These are phyloP conservation scores for Neurospora sp. DNA, from an alignment of 2,329 filamentous ascomycete species.

Conservation along the genomic window DNA sequence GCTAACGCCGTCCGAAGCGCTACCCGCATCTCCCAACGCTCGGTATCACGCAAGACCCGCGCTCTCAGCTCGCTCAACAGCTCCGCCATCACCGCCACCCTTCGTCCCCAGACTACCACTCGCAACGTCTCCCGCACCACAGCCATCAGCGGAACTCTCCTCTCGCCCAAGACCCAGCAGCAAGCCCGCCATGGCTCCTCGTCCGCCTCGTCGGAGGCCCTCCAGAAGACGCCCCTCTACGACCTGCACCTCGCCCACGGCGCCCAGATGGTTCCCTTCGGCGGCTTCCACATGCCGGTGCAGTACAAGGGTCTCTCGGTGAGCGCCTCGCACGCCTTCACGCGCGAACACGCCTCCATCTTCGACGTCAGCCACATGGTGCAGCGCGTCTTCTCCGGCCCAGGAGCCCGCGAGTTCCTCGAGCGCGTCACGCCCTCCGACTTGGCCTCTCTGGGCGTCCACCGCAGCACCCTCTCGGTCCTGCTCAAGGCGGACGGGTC, in stretches of 20 bases:
- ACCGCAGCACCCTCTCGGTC: constrained; percentile 74
- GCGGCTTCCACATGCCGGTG: constrained; percentile 85
- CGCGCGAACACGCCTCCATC: constrained; percentile 74
- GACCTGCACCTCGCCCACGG: constrained; percentile 50
- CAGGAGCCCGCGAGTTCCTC: constrained; percentile 71
- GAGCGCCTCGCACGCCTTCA: constrained; percentile 81
- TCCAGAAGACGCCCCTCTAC: constrained; percentile 27
- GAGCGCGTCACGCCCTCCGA: constrained; percentile 75
- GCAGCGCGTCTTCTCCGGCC: constrained; percentile 76
- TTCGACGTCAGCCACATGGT: constrained; percentile 98
- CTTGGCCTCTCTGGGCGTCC: constrained; percentile 50
- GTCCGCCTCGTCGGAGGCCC: constrained; percentile 11
- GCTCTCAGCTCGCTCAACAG: neutral
- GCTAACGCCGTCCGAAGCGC: constrained; percentile 11
- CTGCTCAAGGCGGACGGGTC: constrained; percentile 66
- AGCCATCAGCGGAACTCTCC: neutral
- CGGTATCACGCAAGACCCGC: neutral
- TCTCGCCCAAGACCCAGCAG: neutral
- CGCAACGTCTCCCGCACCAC: neutral
- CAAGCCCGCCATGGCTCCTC: constrained; percentile 17
- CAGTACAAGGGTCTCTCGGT: constrained; percentile 74
- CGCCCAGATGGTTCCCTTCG: constrained; percentile 95
- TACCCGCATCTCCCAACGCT: constrained; percentile 4
- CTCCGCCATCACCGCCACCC: neutral
- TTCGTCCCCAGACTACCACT: neutral